Conservation (phyloP, 2,329 filamentous ascomycete species). For the Fusarium falciforme region DNA sequence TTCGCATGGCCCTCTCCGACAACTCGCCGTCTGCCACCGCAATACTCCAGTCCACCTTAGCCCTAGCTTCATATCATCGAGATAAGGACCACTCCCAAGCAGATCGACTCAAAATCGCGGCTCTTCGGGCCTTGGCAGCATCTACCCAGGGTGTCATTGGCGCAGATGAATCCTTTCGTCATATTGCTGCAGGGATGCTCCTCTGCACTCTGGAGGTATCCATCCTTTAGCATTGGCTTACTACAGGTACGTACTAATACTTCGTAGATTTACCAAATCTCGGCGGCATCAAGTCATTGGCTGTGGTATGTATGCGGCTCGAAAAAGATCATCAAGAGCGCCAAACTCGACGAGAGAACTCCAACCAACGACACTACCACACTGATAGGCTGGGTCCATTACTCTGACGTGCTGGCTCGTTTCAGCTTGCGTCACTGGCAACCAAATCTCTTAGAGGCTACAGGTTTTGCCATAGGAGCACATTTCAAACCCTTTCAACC, state of each 20-base stretch:
- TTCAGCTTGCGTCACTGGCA: slow-evolving; percentile 37
- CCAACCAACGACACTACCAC: neutral
- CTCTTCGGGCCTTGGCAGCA: slow-evolving; percentile 13
- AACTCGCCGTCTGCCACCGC: slow-evolving; percentile 10
- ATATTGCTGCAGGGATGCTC: slow-evolving; percentile 36
- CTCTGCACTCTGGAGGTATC: slow-evolving; percentile 29
- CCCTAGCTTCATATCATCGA: slow-evolving; percentile 28
- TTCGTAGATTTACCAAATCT: slow-evolving; percentile 28
- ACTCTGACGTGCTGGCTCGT: slow-evolving; percentile 19
- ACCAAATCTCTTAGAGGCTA: neutral
- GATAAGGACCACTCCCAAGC: accelerated
- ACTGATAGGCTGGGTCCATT: slow-evolving; percentile 33
- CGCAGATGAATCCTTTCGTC: slow-evolving; percentile 13
- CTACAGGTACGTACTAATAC: neutral
- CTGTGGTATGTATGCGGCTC: slow-evolving; percentile 35
- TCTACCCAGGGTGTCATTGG: neutral
- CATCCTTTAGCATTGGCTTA: neutral
- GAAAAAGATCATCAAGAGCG: slow-evolving; percentile 22
- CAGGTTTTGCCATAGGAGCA: neutral
- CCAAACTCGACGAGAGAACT: slow-evolving; percentile 5
- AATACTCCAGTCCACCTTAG: slow-evolving; percentile 21
- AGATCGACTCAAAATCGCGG: slow-evolving; percentile 13
- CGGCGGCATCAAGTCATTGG: slow-evolving; percentile 32
- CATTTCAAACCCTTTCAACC: slow-evolving; percentile 10
- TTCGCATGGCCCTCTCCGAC: slow-evolving; percentile 32